Conservation (phyloP, 2,329 filamentous ascomycete species). For the Trichoderma cornu-damae region DNA sequence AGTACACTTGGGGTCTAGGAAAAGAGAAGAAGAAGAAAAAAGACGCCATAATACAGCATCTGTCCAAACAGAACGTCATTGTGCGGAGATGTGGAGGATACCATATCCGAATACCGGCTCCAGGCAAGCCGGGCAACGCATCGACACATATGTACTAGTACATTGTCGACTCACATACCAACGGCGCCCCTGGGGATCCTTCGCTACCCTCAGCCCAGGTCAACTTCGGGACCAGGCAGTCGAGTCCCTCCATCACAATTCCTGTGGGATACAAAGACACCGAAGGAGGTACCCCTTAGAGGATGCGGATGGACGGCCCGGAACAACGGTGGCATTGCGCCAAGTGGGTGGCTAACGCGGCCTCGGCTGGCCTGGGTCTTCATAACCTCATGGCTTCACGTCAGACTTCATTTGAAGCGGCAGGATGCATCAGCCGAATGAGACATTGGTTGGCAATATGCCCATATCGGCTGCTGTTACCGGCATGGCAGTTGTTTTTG, state of each 20-base stretch:
- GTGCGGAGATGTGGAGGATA: neutral
- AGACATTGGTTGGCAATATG: neutral
- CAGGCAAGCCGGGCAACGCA: neutral
- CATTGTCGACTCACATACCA: neutral
- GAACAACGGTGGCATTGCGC: constrained; percentile 1
- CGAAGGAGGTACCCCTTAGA: neutral
- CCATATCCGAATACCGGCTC: neutral
- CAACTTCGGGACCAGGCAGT: neutral
- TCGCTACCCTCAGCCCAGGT: neutral
- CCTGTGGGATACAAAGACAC: neutral
- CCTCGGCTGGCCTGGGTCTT: neutral
- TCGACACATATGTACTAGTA: neutral
- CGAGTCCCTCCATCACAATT: neutral
- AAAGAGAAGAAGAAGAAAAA: neutral
- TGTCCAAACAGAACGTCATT: neutral
- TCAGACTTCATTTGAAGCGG: neutral
- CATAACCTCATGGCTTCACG: neutral
- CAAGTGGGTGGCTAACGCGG: neutral
- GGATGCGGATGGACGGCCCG: constrained; percentile 14
- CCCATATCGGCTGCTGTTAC: neutral
- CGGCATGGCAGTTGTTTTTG: neutral
- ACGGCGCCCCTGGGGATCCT: neutral
- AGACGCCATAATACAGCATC: neutral
- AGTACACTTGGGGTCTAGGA: neutral
- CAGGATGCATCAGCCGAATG: neutral